phyloP scores from a whole-genome alignment of 2,329 filamentous ascomycete genomes.

The Alternaria rosae region DNA sequence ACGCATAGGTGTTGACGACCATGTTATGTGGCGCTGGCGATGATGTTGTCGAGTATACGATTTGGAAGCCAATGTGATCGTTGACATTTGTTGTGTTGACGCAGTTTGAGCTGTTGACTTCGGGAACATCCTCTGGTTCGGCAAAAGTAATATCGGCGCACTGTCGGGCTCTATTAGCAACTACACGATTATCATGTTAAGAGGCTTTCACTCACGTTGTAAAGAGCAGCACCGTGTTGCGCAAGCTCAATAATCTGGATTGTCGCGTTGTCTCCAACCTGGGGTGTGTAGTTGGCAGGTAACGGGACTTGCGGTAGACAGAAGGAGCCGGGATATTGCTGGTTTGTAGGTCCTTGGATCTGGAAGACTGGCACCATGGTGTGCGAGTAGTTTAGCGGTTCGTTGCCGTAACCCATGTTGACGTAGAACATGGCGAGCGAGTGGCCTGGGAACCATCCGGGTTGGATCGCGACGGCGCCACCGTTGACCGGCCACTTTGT shows the following conservation, averaged over 20 bases:
- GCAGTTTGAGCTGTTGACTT: constrained; percentile 84
- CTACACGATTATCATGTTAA: neutral
- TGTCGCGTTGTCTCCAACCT: constrained; percentile 85
- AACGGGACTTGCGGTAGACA: constrained; percentile 90
- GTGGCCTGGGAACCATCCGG: constrained; percentile 96
- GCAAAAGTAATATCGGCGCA: constrained; percentile 95
- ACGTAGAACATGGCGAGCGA: constrained; percentile 82
- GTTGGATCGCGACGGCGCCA: constrained; percentile 88
- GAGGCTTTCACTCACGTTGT: constrained; percentile 67
- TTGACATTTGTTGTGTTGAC: constrained; percentile 73
- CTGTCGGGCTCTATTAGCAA: constrained; percentile 55
- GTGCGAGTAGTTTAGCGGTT: constrained; percentile 86
- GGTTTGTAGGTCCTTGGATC: constrained; percentile 80
- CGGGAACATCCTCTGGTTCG: constrained; percentile 75
- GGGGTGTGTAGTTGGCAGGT: constrained; percentile 73
- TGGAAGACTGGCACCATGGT: constrained; percentile 82
- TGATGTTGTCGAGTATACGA: constrained; percentile 70
- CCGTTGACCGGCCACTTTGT: constrained; percentile 91
- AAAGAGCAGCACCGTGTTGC: constrained; percentile 82
- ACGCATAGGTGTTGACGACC: constrained; percentile 34
- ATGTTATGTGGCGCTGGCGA: constrained; percentile 39
- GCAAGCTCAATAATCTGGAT: constrained; percentile 88
- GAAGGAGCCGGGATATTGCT: constrained; percentile 85
- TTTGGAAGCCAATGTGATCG: constrained; percentile 70
- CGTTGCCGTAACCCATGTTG: constrained; percentile 85